These are phyloP conservation scores for Mycena olivaceomarginata DNA, from an alignment of 768 basidiomycete genomes.

Conservation along the genomic window DNA sequence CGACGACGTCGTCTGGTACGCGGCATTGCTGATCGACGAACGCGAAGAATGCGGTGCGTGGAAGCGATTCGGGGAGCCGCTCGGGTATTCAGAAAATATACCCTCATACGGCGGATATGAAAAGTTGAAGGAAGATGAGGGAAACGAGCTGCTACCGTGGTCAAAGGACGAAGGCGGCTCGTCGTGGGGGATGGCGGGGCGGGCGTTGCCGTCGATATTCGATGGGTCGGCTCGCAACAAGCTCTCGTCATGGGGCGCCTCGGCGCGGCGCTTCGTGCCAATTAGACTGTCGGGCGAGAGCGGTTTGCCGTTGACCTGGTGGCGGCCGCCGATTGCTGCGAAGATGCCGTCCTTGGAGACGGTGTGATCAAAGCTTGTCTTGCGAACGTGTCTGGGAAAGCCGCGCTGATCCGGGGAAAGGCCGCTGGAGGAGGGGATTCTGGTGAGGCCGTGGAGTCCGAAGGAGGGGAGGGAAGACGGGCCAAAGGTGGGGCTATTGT, in stretches of 20 bases:
- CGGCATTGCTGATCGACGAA: conserved; percentile 46
- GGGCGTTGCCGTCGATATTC: conserved; percentile 63
- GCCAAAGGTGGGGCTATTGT: conserved; percentile 71
- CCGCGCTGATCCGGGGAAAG: conserved; percentile 65
- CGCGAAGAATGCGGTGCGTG: conserved; percentile 43
- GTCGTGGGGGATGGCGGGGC: conserved; percentile 55
- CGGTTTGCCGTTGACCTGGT: conserved; percentile 89
- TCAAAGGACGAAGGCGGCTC: conserved; percentile 62
- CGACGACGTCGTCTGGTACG: conserved; percentile 55
- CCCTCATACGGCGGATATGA: conserved; percentile 80
- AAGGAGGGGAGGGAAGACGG: conserved; percentile 86
- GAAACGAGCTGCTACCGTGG: conserved; percentile 70
- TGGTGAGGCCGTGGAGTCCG: conserved; percentile 77
- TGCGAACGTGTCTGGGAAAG: conserved; percentile 92
- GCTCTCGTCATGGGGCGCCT: conserved; percentile 87
- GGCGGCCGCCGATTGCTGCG: conserved; percentile 77
- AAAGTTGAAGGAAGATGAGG: conserved; percentile 83
- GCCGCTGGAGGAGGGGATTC: conserved; percentile 60
- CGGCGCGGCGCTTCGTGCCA: conserved; percentile 88
- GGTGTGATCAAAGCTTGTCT: conserved; percentile 97
- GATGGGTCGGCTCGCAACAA: conserved; percentile 88
- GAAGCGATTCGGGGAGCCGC: conserved; percentile 39
- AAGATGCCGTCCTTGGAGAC: conserved; percentile 81
- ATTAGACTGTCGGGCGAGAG: conserved; percentile 77
- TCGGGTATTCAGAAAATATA: conserved; percentile 65